Percentiles rank a stretch among this genome's conserved stretches.
These are phyloP conservation scores for Wickerhamomyces queroliae DNA, from an alignment of 805 yeast genomes.

Conservation along the genomic window DNA sequence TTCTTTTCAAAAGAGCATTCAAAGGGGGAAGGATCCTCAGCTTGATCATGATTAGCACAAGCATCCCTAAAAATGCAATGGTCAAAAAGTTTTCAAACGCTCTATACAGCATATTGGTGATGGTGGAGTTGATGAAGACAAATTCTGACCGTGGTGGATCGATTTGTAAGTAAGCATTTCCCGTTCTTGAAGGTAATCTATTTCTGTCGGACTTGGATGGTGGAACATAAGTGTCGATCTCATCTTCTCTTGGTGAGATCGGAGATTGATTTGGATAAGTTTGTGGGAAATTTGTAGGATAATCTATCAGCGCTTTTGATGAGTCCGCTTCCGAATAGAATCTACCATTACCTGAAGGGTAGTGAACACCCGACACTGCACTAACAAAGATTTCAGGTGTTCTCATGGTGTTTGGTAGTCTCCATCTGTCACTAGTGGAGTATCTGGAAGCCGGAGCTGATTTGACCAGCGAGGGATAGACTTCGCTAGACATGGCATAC, in stretches of 20 bases:
- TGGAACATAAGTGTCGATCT: conserved; percentile 7
- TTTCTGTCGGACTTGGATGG: conserved; percentile 14
- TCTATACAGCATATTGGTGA: conserved; percentile 27
- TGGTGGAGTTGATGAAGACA: conserved; percentile 15
- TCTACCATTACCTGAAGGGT: conserved; percentile 8
- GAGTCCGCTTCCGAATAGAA: not conserved
- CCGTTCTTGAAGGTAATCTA: conserved; percentile 12
- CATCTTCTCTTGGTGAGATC: conserved; percentile 10
- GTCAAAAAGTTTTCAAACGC: conserved; percentile 35
- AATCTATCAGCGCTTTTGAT: conserved; percentile 11
- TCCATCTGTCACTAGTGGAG: conserved; percentile 35
- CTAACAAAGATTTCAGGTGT: conserved; percentile 33
- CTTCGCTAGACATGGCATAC: conserved; percentile 77
- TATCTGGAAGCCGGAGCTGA: conserved; percentile 75
- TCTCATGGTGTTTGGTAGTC: conserved; percentile 30
- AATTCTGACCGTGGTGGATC: conserved; percentile 17
- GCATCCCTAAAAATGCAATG: conserved; percentile 22
- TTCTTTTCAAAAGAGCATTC: conserved; percentile 23
- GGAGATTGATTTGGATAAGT: conserved; percentile 9
- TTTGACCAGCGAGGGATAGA: conserved; percentile 77
- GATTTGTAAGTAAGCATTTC: conserved; percentile 16
- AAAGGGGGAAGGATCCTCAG: conserved; percentile 23
- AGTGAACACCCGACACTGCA: conserved; percentile 48
- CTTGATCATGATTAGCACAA: conserved; percentile 23
- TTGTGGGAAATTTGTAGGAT: conserved; percentile 17